A percentile compares a stretch with the other conserved stretches of the same genome.
Evolutionary conservation across 2,329 filamentous ascomycete genomes (phyloP).

Genomic region (Colletotrichum salicis): DNA sequence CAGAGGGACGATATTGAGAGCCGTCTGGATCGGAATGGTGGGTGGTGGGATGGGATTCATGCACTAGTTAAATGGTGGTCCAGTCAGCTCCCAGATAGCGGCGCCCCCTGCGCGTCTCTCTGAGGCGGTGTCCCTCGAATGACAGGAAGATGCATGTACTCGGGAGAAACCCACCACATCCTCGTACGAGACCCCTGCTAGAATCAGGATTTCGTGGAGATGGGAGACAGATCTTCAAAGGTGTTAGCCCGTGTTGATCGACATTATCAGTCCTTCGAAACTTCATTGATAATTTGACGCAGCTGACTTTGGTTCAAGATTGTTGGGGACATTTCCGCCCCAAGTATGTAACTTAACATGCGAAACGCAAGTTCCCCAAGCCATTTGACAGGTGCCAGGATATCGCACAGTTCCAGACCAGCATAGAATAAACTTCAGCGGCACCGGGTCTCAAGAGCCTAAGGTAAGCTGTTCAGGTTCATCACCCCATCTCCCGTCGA

Average conservation of each 20-base stretch:
- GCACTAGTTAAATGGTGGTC: slow-evolving; percentile 21
- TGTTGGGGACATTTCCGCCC: background rate
- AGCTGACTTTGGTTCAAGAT: background rate
- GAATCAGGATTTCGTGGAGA: slow-evolving; percentile 1
- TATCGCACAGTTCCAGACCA: background rate
- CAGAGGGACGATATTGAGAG: background rate
- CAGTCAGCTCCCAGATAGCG: slow-evolving; percentile 1
- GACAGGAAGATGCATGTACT: slow-evolving; percentile 24
- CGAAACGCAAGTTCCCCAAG: background rate
- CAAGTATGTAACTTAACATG: too few species aligned
- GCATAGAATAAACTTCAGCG: background rate
- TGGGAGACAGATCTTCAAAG: background rate
- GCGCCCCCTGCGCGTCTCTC: slow-evolving; percentile 19
- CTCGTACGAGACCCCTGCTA: slow-evolving; percentile 13
- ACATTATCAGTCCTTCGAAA: background rate
- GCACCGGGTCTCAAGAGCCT: background rate
- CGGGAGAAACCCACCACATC: slow-evolving; percentile 30
- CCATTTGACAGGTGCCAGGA: background rate
- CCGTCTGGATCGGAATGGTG: background rate
- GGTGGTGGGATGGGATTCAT: slow-evolving; percentile 17
- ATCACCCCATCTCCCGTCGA: too few species aligned
- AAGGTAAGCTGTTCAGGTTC: background rate
- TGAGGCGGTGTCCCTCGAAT: slow-evolving; percentile 27
- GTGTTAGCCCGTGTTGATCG: background rate
- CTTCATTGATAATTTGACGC: background rate